Evolutionary conservation across 2,329 filamentous ascomycete species (phyloP), one percentile per base, ranked within the genome.

Genomic region (Clonostachys rhizophaga): DNA sequence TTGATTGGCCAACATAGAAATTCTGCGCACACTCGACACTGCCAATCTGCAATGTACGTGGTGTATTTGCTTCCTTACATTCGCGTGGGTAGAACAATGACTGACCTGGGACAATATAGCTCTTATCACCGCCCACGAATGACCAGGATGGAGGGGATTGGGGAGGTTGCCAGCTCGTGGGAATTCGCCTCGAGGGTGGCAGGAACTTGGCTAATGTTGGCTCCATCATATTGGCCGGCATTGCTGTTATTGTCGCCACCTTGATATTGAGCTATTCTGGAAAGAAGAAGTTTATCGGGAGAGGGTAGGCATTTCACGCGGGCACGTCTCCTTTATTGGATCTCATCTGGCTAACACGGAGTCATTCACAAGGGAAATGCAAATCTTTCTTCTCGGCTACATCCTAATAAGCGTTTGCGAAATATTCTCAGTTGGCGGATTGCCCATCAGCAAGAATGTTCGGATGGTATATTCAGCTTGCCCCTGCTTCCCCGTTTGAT

Each of bases 381-480:
- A 99, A 76, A 60, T 96, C 34, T 97, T 99, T 70, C 80, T 99
- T 44, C 52, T 89, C 40, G 86, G 87, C 44, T 99, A 90, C 65
- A 86, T 95, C 48, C 69, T 97, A 49, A 84, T 97, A 51, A 84
- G 88, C 58, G 88, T 99, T 59, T 96, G 91, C 69, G 94, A 97
- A 66, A 96, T 99, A 60, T 96, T 99, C 70, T 91, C 91, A 1
- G 84, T 97, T 35, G 94, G 94, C 55, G 88, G 86, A 33, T 92
- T 99, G 58, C 91, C 92, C 4, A 70, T 96, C 17, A 72, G 80
- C 55, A 70, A 76, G 45, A 81, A 70, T 44, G 87, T 89, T 49
- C 83, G 91, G 63, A 78, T 88, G 58, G 90, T 87, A 77, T 54
- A 84, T 73, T 42, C 33, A 17, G n/a, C n/a, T 34, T 34, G 7